Base-by-base conservation (phyloP, 345 rosid genomes). In the Gossypium turneri region DNA sequence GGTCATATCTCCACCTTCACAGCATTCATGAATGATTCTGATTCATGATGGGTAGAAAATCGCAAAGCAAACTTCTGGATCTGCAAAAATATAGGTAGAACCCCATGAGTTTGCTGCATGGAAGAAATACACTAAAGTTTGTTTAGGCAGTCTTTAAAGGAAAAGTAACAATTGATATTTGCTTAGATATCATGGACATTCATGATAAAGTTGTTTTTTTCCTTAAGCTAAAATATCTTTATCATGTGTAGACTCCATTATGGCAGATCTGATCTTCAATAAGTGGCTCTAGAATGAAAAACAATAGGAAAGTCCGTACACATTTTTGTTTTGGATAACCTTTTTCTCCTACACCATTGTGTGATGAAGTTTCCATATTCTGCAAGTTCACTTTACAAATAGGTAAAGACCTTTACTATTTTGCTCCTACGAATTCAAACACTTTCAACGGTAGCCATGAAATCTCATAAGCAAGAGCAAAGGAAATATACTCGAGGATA, bases 21-120 rank as follows among this genome's bases (percentile, higher is more conserved):
- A 73, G 80, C 72, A 74, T 75, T 79, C 11, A 84, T 82, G 80
- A 94, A 92, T 76, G 76, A 57, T 81, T 81, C 88, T 1, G 88
- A 86, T 73, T 86, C 94, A 81, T 72, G 71, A 83, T 56, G 67
- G 16, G 88, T 84, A 45, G 82, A 70, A 81, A 94, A 94, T 69
- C 88, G 85, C 72, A 90, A 27, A 52, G 92, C 95, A 66, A 92
- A 94, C 81, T 94, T 92, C 81, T 94, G 97, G 73, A 90, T 79
- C 97, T 94, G 97, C 70, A 83, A 80, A 71, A 48, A 50, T 59
- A 76, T 51, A 27, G 77, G 77, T 76, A 16, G 6, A 27, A 44
- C 16, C 43, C 64, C 72, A 15, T 61, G 15, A 45, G 57, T 15
- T 72, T 55, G 20, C 47, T 29, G 41, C 50, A 52, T 51, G 2